Base-by-base conservation (phyloP, 1,139 yeast genomes). In the Spencermartinsiella ligniputridi region DNA sequence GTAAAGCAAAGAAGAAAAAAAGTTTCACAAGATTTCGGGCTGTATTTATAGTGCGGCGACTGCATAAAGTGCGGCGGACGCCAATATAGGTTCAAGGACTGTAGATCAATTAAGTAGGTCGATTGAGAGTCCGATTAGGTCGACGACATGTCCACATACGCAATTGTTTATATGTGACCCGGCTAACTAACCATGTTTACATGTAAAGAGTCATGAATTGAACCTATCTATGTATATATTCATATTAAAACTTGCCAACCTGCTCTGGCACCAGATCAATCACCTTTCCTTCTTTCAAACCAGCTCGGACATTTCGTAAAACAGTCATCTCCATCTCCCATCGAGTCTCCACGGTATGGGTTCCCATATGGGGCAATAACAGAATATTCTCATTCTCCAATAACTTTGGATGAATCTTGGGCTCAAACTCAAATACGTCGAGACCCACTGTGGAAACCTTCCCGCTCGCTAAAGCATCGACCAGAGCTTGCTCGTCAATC, bases 391-490 rank as follows among this genome's bases (percentile, higher is more conserved):
- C 62, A 46, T 61, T 57, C 21, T 50, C 50, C 24, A 67, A 37
- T 36, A 67, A 50, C 3, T 59, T 64, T 3, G 63, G 64, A 48
- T 64, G 63, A 39, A 68, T 52, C 39, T 52, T 52, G 9, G 97
- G 97, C 67, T 89, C 96, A 51, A 74, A 67, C 61, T 86, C 95
- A 64, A 83, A 84, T 21, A 88, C 96, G 61, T 88, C 97, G 36
- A 88, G 64, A 13, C 66, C 68, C 12, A 55, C 66, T 5, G 57
- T 52, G n/a, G 82, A 79, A 36, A 88, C 75, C 56, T 85, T 80
- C 13, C 94, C 92, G 2, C 70, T 61, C 56, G 81, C 77, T 55
- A 88, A 71, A 13, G 79, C 78, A 13, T 71, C 72, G 11, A 80
- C 73, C 49, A 88, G 64, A 4, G 79, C 82, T 11, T 62, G 55